Evolutionary conservation across 2,329 filamentous ascomycete species (phyloP), one percentile per base, ranked within the genome.

Genomic region (Sphaerulina populicola): DNA sequence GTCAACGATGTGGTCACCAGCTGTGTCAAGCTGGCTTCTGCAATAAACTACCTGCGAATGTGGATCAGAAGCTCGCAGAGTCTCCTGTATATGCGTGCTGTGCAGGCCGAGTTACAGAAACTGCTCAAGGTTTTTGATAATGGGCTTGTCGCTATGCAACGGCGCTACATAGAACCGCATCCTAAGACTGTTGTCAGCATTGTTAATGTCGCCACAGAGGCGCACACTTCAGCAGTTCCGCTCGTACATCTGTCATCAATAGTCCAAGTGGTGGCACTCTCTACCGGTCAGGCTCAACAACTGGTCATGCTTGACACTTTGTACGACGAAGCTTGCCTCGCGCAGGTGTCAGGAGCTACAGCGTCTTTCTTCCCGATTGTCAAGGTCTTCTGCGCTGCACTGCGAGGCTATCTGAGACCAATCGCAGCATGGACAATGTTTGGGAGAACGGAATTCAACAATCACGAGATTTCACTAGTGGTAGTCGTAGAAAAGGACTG

Each of bases 401-500:
- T 96, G 52, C 79, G 82, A 51, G 81, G 88, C 1, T 97, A 95
- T 66, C 75, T 94, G 35, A 81, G 81, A 36, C 87, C 89, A 0
- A 84, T 96, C 40, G 78, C 83, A 33, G 72, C 76, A 12, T 97
- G 91, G 91, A 91, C 95, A 82, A 82, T 88, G 60, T 77, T 80
- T 35, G 91, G 91, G 0, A 79, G 82, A 48, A 70, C 95, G 3
- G 72, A 79, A 2, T 27, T 42, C 4, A 14, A 44, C 14, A 69
- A 77, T 0, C 75, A 76, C 1, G 82, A 89, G 57, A 80, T 52
- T 18, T 39, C 50, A 40, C 41, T 52, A 10, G 47, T 80, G 0
- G 12, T 42, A 43, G 93, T 94, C 64, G 95, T 95, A 61, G 77
- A 95, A 4, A 77, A 77, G 2, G 77, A 83, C 52, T 75, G 79